A percentile compares a stretch with the other conserved stretches of the same genome.
Conservation (phyloP, 805 yeast species). For the Metschnikowia borealis region DNA sequence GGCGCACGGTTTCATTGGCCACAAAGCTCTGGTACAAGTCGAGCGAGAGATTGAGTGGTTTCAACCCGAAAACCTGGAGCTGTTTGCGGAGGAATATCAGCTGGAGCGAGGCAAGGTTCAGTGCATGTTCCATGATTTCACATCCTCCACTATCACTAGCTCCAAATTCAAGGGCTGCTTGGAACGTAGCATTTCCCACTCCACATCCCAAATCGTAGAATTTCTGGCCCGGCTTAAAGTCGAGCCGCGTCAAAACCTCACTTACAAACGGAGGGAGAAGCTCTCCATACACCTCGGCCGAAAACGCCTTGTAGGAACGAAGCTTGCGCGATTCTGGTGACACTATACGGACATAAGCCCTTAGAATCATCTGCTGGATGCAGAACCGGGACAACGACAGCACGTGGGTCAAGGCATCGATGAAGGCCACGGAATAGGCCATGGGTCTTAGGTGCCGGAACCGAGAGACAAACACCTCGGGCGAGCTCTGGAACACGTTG, state of each 20-base stretch:
- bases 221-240: constrained; percentile 47
- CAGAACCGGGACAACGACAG: constrained; percentile 13
- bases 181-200: constrained; percentile 87
- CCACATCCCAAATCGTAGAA: constrained; percentile 92
- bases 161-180: constrained; percentile 84
- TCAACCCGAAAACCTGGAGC: constrained; percentile 60
- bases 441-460: constrained; percentile 18
- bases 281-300: constrained; percentile 90
- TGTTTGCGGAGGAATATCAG: constrained; percentile 53
- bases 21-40: constrained; percentile 70
- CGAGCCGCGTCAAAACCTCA: constrained; percentile 56
- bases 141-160: constrained; percentile 77
- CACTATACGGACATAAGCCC: constrained; percentile 72
- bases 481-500: constrained; percentile 1
- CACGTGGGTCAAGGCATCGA: constrained; percentile 14
- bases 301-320: constrained; percentile 75
- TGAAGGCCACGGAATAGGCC: constrained; percentile 16
- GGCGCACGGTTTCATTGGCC: constrained; percentile 53
- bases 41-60: constrained; percentile 51
- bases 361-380: constrained; percentile 62
- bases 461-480: constrained; percentile 16
- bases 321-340: constrained; percentile 67
- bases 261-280: constrained; percentile 73
- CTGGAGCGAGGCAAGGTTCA: constrained; percentile 62
- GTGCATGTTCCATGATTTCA: constrained; percentile 84